Percentiles rank a stretch among this genome's conserved stretches.
Evolutionary conservation across 768 basidiomycete species (phyloP).

Genomic region (Phlebiopsis gigantea): DNA sequence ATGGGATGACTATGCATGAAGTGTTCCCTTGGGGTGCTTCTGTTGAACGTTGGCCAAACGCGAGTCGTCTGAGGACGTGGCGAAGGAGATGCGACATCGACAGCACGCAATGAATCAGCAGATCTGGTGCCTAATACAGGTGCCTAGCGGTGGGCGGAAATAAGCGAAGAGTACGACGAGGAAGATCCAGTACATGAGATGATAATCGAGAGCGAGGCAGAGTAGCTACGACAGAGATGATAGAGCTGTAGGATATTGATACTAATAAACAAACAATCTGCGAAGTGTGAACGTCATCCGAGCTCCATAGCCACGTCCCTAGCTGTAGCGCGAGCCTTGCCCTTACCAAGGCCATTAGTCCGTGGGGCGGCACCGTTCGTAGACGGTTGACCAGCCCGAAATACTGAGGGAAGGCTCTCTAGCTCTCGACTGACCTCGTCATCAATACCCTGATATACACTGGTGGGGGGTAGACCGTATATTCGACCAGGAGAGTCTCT

Average conservation of each 20-base stretch:
- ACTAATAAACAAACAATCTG: background rate
- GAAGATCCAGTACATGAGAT: background rate
- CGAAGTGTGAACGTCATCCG: background rate
- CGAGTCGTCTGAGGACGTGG: no score
- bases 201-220: background rate
- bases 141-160: background rate
- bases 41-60: no score
- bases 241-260: constrained; percentile 3
- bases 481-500: constrained; percentile 57
- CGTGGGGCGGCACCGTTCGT: background rate
- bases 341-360: constrained; percentile 5
- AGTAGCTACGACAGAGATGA: background rate
- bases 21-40: no score
- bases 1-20: no score
- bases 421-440: constrained; percentile 47
- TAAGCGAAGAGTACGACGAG: background rate
- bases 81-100: background rate
- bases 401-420: constrained; percentile 16
- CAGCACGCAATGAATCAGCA: background rate
- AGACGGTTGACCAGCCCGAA: background rate
- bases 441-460: constrained; percentile 72
- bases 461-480: constrained; percentile 72
- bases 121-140: background rate
- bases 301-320: constrained; percentile 11
- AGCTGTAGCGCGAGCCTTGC: constrained; percentile 2